Base-by-base conservation (phyloP, 2,329 filamentous ascomycete species). In the Penicillium sp. region DNA sequence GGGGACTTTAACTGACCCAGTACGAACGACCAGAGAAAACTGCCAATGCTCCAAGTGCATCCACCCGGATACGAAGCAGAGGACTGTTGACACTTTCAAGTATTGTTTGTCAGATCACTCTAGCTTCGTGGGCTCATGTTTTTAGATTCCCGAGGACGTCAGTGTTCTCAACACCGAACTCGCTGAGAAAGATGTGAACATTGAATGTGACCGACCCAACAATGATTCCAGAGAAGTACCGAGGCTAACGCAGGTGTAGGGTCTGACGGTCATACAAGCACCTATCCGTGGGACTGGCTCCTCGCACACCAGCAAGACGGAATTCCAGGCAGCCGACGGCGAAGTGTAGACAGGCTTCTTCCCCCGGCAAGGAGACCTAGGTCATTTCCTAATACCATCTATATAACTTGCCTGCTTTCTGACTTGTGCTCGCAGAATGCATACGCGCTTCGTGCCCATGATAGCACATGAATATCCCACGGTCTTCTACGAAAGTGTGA, bases 31-130 rank as follows among this genome's bases (percentile, higher is more conserved):
- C 20, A 84, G 85, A 52, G 86, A 89, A 58, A 85, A 87, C 59
- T 90, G 86, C 60, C 83, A 81, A 48, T 90, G 86, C 61, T 58
- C 66, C 1, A 64, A 71, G 49, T 89, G 86, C 61, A 75, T 86
- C 20, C 84, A 89, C 64, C 78, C 79, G 46, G 78, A 82, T 50
- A 90, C 86, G 4, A 80, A 76, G 64, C 86, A 90, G 66, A 74
- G 84, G 22, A 77, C 79, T 41, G 74, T 86, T 45, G 77, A 88
- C 58, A 87, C 82, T 0, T 87, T 87, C 57, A 73, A 77, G 46
- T 55, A 72, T 11, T 18, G 5, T 9, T 9, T 16, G 22, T 11
- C 3, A 16, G 11, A 16, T 11, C n/a, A 14, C 8, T 40, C 11
- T 11, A 27, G 10, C 22, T 20, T 34, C 31, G 28, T 14, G 10